phyloP scores from a whole-genome alignment of 139 green algal genomes.

The Chlamydomonas sp. region DNA sequence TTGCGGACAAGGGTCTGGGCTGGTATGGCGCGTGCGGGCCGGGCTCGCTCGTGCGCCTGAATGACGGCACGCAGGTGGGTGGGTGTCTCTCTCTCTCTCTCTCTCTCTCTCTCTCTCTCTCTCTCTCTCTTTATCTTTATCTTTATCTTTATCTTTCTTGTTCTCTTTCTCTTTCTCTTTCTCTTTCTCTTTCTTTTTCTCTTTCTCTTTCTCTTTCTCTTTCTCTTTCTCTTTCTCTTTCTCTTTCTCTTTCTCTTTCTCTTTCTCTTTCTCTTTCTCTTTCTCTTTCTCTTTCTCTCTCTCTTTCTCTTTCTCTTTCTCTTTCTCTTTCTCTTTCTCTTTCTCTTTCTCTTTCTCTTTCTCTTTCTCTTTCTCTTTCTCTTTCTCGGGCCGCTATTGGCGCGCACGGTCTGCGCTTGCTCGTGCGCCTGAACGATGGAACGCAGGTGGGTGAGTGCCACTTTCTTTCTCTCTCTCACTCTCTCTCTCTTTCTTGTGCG shows the following conservation, averaged over 20 bases:
- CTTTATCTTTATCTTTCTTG: too few relatives aligned
- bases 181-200: too few relatives aligned
- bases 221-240: too few relatives aligned
- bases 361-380: neutral
- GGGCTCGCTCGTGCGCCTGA: constrained; percentile 23
- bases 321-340: neutral
- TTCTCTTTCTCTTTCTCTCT: too few relatives aligned
- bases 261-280: too few relatives aligned
- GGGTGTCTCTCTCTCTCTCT: too few relatives aligned
- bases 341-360: neutral
- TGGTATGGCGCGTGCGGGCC: constrained; percentile 29
- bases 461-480: neutral
- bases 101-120: neutral
- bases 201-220: too few relatives aligned
- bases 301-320: too few relatives aligned
- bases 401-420: constrained; percentile 28
- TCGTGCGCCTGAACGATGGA: constrained; percentile 33
- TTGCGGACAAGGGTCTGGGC: neutral
- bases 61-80: constrained; percentile 41
- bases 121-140: too few relatives aligned
- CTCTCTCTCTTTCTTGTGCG: neutral
- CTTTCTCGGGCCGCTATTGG: neutral
- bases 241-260: too few relatives aligned
- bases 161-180: too few relatives aligned
- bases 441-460: constrained; percentile 40